Conservation (phyloP, 2,329 filamentous ascomycete species). For the Biscogniauxia mediterranea region DNA sequence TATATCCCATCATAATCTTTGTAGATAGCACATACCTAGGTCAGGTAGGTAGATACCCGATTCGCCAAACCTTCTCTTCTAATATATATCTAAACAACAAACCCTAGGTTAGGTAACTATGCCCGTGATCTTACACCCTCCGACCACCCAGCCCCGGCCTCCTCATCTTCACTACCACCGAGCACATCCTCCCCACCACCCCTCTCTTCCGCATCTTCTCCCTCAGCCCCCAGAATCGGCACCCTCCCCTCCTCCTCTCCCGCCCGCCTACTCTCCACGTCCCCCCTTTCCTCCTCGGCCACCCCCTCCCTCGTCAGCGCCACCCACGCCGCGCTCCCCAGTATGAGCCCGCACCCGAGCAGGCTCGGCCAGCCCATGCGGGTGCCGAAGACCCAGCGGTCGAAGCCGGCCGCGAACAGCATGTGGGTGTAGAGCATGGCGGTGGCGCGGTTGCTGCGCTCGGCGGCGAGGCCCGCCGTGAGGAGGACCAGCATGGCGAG, state of each 20-base stretch:
- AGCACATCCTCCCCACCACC: slow-evolving; percentile 23
- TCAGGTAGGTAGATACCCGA: too few relatives aligned
- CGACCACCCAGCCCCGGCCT: not conserved
- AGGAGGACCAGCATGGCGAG: slow-evolving; percentile 86
- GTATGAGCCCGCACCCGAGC: slow-evolving; percentile 50
- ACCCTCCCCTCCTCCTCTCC: slow-evolving; percentile 20
- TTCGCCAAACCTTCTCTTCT: too few relatives aligned
- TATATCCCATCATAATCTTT: not conserved
- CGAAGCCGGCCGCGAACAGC: slow-evolving; percentile 53
- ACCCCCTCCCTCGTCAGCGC: slow-evolving; percentile 42
- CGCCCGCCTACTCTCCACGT: slow-evolving; percentile 35
- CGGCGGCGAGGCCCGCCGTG: slow-evolving; percentile 70
- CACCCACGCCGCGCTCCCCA: slow-evolving; percentile 53
- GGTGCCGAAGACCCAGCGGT: slow-evolving; percentile 52
- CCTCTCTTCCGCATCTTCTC: slow-evolving; percentile 24
- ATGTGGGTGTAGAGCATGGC: slow-evolving; percentile 59
- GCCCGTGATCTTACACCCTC: not conserved
- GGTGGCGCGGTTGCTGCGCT: slow-evolving; percentile 60
- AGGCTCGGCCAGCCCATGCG: slow-evolving; percentile 49
- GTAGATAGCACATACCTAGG: too few relatives aligned
- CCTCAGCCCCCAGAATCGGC: slow-evolving; percentile 33
- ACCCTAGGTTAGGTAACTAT: too few relatives aligned
- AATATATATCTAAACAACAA: too few relatives aligned
- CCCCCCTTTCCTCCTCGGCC: slow-evolving; percentile 29
- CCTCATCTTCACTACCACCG: not conserved